Percentiles rank a stretch among this genome's conserved stretches.
Evolutionary conservation across 768 basidiomycete species (phyloP).

Genomic region (Baorangia bicolor): DNA sequence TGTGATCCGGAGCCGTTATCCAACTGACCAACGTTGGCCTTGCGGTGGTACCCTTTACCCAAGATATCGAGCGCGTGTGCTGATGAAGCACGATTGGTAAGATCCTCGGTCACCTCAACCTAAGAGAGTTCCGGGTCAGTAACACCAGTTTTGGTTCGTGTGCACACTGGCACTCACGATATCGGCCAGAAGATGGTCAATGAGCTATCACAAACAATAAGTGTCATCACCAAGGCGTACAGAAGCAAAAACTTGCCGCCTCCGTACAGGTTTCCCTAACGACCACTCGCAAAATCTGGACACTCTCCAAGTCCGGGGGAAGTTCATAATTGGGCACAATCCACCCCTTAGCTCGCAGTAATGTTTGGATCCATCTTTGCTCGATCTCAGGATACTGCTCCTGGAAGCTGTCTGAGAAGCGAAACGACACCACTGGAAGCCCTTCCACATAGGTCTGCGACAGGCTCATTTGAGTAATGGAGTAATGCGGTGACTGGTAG

Average conservation of each 20-base stretch:
- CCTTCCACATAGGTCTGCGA: slow-evolving; percentile 46
- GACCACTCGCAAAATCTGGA: slow-evolving; percentile 64
- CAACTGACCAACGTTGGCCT: slow-evolving; percentile 42
- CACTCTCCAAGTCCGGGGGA: slow-evolving; percentile 47
- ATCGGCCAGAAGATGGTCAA: slow-evolving; percentile 66
- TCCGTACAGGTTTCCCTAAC: slow-evolving; percentile 56
- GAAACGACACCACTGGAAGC: slow-evolving; percentile 53
- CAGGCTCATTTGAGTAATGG: background rate
- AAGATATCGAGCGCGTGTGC: slow-evolving; percentile 51
- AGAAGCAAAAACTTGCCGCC: slow-evolving; percentile 36
- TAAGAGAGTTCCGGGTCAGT: slow-evolving; percentile 24
- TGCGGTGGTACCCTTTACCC: slow-evolving; percentile 29
- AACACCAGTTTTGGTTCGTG: background rate
- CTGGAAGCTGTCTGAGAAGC: slow-evolving; percentile 55
- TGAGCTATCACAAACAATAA: slow-evolving; percentile 40
- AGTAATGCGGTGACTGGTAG: slow-evolving; percentile 1
- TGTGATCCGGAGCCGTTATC: slow-evolving; percentile 47
- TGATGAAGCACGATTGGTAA: slow-evolving; percentile 47
- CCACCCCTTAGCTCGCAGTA: slow-evolving; percentile 50
- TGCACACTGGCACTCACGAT: slow-evolving; percentile 58
- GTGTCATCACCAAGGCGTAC: slow-evolving; percentile 22
- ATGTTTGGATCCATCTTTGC: slow-evolving; percentile 56
- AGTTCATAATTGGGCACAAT: slow-evolving; percentile 64
- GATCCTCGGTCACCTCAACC: slow-evolving; percentile 63
- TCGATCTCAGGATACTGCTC: slow-evolving; percentile 52